phyloP scores from a whole-genome alignment of 768 basidiomycete genomes.

The Crepidotus variabilis region DNA sequence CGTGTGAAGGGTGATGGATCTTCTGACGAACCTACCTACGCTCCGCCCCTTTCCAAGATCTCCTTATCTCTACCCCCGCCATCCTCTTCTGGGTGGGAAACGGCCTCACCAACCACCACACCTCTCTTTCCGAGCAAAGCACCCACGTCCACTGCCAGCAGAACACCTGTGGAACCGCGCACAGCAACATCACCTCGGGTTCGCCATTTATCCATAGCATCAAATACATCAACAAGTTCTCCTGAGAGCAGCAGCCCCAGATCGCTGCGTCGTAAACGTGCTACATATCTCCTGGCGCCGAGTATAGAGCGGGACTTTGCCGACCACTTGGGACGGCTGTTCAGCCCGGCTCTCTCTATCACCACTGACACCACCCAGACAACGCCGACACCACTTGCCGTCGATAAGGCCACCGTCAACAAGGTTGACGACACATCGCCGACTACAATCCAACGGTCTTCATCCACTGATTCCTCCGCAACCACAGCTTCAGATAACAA shows the following conservation, averaged over 20 bases:
- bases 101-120: constrained; percentile 9
- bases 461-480: constrained; percentile 9
- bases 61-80: constrained; percentile 16
- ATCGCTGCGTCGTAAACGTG: constrained; percentile 26
- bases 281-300: constrained; percentile 30
- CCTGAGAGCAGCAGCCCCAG: constrained; percentile 15
- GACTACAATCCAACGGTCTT: constrained; percentile 9
- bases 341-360: constrained; percentile 9
- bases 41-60: constrained; percentile 8
- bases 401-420: not conserved
- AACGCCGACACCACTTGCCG: not conserved
- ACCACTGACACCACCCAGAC: constrained; percentile 1
- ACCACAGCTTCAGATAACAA: not conserved
- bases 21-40: constrained; percentile 11
- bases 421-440: not conserved
- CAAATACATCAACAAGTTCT: constrained; percentile 22
- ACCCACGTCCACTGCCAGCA: constrained; percentile 6
- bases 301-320: constrained; percentile 34
- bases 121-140: constrained; percentile 8
- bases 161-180: not conserved
- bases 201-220: constrained; percentile 7
- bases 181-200: constrained; percentile 4
- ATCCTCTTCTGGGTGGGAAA: constrained; percentile 16
- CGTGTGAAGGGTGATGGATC: constrained; percentile 5
- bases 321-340: constrained; percentile 12